These are phyloP conservation scores for Bertia moriformis DNA, from an alignment of 2,329 filamentous ascomycete species.

Conservation along the genomic window DNA sequence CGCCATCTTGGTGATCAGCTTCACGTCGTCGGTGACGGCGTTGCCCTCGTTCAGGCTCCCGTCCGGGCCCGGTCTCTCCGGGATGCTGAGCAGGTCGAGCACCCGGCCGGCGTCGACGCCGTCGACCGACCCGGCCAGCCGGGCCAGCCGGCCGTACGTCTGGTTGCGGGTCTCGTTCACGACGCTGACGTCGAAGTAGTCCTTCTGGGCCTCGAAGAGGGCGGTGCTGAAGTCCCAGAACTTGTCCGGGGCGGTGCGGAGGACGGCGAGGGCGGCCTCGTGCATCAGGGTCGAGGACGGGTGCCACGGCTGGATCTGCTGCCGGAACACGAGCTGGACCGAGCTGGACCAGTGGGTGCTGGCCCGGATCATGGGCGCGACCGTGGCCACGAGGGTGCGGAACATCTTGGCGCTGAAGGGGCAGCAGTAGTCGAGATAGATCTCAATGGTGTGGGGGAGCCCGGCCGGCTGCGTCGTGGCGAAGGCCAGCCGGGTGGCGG, in stretches of 20 bases:
- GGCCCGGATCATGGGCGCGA: conserved; percentile 48
- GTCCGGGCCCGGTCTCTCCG: conserved; percentile 50
- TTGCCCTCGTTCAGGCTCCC: conserved; percentile 68
- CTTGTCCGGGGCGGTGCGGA: conserved; percentile 50
- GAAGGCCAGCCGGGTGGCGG: conserved; percentile 51
- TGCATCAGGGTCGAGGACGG: conserved; percentile 68
- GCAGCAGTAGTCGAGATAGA: conserved; percentile 82
- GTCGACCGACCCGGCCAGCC: conserved; percentile 49
- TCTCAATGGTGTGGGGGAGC: conserved; percentile 39
- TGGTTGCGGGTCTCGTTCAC: conserved; percentile 73
- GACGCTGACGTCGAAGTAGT: conserved; percentile 73
- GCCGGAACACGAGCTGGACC: conserved; percentile 70
- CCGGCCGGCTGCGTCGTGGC: conserved; percentile 16
- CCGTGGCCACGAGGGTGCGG: conserved; percentile 54
- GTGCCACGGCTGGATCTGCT: conserved; percentile 91
- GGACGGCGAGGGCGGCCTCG: conserved; percentile 73
- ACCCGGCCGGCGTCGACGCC: conserved; percentile 60
- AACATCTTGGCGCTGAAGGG: conserved; percentile 59
- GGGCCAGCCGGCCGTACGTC: conserved; percentile 68
- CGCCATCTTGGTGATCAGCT: conserved; percentile 68
- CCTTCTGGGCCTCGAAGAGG: conserved; percentile 51
- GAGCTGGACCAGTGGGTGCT: conserved; percentile 39
- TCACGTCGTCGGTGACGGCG: conserved; percentile 69
- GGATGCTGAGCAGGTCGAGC: conserved; percentile 53
- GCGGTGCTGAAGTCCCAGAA: conserved; percentile 70